Percentiles rank a stretch among this genome's conserved stretches.
These are phyloP conservation scores for Diaporthe australafricana DNA, from an alignment of 2,329 filamentous ascomycete species.

Conservation along the genomic window DNA sequence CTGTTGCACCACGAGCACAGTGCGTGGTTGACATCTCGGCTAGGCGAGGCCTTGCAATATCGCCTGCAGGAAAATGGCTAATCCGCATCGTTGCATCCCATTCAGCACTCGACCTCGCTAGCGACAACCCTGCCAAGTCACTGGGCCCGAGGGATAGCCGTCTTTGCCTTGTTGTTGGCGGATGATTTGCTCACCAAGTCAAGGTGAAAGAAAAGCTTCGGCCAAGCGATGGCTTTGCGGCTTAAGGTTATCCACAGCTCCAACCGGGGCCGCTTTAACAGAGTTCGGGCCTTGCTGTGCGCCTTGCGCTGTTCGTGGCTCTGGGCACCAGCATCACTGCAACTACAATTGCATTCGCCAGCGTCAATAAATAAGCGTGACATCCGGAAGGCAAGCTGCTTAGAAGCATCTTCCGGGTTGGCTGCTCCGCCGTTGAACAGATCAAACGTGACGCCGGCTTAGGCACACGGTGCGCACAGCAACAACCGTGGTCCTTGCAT, in stretches of 20 bases:
- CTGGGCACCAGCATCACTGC: neutral
- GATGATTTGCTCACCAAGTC: neutral
- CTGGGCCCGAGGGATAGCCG: neutral
- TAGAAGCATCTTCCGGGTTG: constrained; percentile 15
- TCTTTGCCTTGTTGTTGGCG: neutral
- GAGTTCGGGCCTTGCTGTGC: constrained; percentile 1
- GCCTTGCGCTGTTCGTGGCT: constrained; percentile 8
- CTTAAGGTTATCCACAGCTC: neutral
- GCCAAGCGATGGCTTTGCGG: neutral
- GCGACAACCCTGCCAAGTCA: constrained; percentile 16
- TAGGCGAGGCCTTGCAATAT: constrained; percentile 17
- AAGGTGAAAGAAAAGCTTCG: neutral
- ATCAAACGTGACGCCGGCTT: constrained; percentile 7
- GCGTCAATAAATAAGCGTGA: constrained; percentile 13
- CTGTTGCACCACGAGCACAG: constrained; percentile 13
- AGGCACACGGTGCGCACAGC: constrained; percentile 25
- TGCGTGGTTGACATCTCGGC: constrained; percentile 2
- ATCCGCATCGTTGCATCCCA: constrained; percentile 22
- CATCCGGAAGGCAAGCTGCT: constrained; percentile 29
- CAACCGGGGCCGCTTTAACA: neutral
- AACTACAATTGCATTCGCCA: neutral
- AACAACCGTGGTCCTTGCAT: constrained; percentile 27
- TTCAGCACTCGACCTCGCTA: constrained; percentile 9
- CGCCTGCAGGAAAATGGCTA: constrained; percentile 26
- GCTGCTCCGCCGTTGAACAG: constrained; percentile 9